Conservation (phyloP, 768 basidiomycete species). For the Imleria badia region DNA sequence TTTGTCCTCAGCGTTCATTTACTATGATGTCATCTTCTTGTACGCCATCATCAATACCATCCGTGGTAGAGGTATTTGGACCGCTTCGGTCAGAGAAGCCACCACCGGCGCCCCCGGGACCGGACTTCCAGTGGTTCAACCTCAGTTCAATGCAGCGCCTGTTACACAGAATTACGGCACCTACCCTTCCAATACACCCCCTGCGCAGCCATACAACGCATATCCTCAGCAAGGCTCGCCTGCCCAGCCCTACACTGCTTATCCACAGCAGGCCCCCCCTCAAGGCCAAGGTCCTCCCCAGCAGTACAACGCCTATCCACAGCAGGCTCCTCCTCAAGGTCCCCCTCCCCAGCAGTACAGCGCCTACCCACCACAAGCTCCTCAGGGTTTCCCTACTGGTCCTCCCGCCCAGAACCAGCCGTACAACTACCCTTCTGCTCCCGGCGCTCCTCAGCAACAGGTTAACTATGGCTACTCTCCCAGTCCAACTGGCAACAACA, state of each 20-base stretch:
- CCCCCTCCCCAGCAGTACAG: neutral
- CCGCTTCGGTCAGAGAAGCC: conserved; percentile 21
- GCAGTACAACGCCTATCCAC: conserved; percentile 3
- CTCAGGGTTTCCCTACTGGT: neutral
- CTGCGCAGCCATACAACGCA: neutral
- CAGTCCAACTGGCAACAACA: neutral
- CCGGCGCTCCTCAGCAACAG: neutral
- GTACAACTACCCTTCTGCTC: neutral
- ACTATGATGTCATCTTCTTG: conserved; percentile 20
- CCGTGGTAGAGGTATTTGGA: conserved; percentile 26
- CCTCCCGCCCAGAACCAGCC: neutral
- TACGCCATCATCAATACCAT: conserved; percentile 24
- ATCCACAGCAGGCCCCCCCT: conserved; percentile 8
- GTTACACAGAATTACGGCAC: neutral
- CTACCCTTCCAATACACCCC: neutral
- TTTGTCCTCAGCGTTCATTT: conserved; percentile 22
- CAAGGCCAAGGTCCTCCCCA: neutral
- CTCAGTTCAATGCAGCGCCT: conserved; percentile 8
- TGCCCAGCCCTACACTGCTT: conserved; percentile 7
- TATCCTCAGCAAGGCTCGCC: conserved; percentile 6
- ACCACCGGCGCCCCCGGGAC: neutral
- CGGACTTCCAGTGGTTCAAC: conserved; percentile 4
- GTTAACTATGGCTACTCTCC: conserved; percentile 7
- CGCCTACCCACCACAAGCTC: neutral
- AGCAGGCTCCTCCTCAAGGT: neutral